These are phyloP conservation scores for Rhodosporidiobolus odoratus DNA, from an alignment of 768 basidiomycete genomes.

Conservation along the genomic window DNA sequence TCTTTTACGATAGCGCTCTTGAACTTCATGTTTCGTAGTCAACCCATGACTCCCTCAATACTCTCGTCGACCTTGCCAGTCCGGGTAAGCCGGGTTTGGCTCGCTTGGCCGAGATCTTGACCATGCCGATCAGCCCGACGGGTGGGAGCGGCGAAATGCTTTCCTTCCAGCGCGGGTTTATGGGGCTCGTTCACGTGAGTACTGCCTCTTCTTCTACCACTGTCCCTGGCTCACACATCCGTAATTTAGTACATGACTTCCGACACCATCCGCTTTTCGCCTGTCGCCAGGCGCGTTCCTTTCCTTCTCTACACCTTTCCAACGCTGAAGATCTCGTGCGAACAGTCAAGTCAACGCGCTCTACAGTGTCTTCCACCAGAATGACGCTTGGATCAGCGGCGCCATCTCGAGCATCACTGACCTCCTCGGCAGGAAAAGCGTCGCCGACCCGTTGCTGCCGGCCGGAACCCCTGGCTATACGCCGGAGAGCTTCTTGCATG, in stretches of 20 bases:
- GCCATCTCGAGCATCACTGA: conserved; percentile 51
- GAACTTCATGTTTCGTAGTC: no score
- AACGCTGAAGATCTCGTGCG: conserved; percentile 2
- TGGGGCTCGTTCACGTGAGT: conserved; percentile 56
- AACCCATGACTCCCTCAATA: background rate
- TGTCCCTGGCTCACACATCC: background rate
- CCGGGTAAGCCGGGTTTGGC: background rate
- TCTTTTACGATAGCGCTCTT: background rate
- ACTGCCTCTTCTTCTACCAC: background rate
- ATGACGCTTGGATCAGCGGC: conserved; percentile 50
- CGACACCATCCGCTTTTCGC: background rate
- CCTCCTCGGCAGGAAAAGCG: conserved; percentile 34
- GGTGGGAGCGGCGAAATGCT: conserved; percentile 41
- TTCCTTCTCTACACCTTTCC: background rate
- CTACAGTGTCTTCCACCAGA: conserved; percentile 52
- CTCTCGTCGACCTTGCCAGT: background rate
- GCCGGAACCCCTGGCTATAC: background rate
- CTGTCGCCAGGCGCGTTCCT: background rate
- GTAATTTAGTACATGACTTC: background rate
- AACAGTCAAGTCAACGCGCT: conserved; percentile 48
- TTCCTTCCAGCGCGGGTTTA: conserved; percentile 59
- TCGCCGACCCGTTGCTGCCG: background rate
- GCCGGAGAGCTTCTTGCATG: conserved; percentile 47
- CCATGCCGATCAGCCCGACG: background rate
- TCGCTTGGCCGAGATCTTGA: background rate